These are phyloP conservation scores for Tetrahymena borealis DNA, from an alignment of 73 alveolate species.

Conservation along the genomic window DNA sequence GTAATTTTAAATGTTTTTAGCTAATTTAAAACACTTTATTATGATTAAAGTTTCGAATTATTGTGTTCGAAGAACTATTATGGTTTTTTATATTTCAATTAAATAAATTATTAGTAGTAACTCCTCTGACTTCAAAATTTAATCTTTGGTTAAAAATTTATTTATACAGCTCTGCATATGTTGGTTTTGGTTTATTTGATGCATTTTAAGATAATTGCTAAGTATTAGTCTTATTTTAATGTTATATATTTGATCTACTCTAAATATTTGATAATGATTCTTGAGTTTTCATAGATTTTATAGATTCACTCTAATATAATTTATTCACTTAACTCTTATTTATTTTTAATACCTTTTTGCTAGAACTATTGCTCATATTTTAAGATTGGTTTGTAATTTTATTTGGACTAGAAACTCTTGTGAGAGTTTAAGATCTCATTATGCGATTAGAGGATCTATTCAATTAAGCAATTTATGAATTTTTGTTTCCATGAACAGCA, in stretches of 20 bases:
- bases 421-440: neutral
- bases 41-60: neutral
- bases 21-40: no score
- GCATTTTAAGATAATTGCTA: neutral
- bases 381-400: neutral
- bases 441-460: neutral
- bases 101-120: neutral
- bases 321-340: neutral
- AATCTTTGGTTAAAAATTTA: neutral
- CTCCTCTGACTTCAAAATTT: neutral
- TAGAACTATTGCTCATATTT: neutral
- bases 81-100: neutral
- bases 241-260: neutral
- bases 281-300: neutral
- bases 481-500: neutral
- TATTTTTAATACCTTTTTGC: neutral
- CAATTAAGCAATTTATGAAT: neutral
- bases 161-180: neutral
- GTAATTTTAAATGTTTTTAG: no score
- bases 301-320: neutral
- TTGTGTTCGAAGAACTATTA: neutral
- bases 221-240: neutral
- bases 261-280: neutral
- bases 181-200: neutral
- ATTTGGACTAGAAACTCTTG: neutral